Evolutionary conservation across 345 rosid genomes (phyloP), one percentile per base, ranked within the genome.

Genomic region (Euphorbia pulcherrima): DNA sequence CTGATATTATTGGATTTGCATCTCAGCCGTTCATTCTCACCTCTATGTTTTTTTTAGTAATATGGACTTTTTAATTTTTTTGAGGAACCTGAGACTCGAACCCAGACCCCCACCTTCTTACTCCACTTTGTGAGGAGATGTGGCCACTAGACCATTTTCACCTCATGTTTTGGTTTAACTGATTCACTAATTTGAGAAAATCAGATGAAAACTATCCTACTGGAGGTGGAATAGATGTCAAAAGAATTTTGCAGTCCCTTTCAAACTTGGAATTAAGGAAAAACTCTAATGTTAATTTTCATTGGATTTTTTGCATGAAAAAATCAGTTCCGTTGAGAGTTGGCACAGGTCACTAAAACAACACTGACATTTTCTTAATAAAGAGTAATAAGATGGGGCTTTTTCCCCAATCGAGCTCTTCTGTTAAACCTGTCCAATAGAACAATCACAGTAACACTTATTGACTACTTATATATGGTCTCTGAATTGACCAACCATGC

Each of bases 191-290:
- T 33, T 21, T 52, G 8, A 30, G 44, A 50, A 35, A 33, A 8
- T 33, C 24, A 35, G 64, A 20, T 33, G 5, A 24, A 60, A 61
- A 26, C 14, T 20, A 24, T 8, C 4, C 21, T 44, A 16, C 21
- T 60, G 21, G 21, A 23, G 26, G 27, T 5, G 16, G 60, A 30
- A 66, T 66, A 3, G 14, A 30, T 17, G 27, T 66, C 18, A 17
- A 54, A 24, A 21, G 68, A 23, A 50, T 33, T 65, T 10, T 33
- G 51, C n/a, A 48, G 21, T 33, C 5, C 60, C 23, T n/a, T 33
- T n/a, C 40, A 17, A 55, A 39, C 14, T 40, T 39, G 48, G 58
- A 26, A 24, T 54, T 54, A 67, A 67, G 33, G 10, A 59, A 59
- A 67, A 12, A 8, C 21, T 35, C 16, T 20, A n/a, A 13, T 8